Evolutionary conservation across 2,329 filamentous ascomycete species (phyloP), one percentile per base, ranked within the genome.

Genomic region (Aphanocladium album): DNA sequence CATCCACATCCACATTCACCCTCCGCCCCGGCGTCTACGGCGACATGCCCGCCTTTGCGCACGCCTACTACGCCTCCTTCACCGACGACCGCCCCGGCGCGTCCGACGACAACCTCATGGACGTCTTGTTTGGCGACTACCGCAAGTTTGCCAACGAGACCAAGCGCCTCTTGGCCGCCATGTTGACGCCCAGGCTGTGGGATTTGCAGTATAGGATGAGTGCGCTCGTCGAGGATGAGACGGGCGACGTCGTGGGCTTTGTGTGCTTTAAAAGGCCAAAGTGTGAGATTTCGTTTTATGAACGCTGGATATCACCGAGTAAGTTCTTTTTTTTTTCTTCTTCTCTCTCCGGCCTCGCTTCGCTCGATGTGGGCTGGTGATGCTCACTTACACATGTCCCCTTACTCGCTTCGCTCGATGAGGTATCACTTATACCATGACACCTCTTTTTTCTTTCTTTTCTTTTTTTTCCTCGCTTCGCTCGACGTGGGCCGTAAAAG

Each of bases 111-210:
- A 50, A 64, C 39, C 60, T 74, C 6, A 59, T 74, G n/a, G 65
- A 69, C 54, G 62, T 66, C 49, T 65, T 76, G 62, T 74, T 74
- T 60, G 57, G 56, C 55, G 60, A 69, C 51, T 66, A 19, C 35
- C 46, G 27, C 35, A 5, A 5, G 16, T 35, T 19, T 12, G 8
- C 23, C 11, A 2, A 68, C 25, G 57, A 60, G 12, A 65, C 66
- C 21, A 64, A 67, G 14, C 39, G 54, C 21, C 57, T 62, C 2
- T 19, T 72, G 37, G 17, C 59, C 39, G 67, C 71, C 56, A 65
- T 70, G 47, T 74, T 74, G 50, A 60, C 64, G 51, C 39, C 64
- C 21, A 68, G 74, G 30, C 74, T 68, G 61, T 76, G 73, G 73
- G 67, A 68, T 1, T 63, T 67, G 4, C 69, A 72, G 21, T 75